Percentiles rank a stretch among this genome's conserved stretches.
Evolutionary conservation across 345 rosid genomes (phyloP).

Genomic region (Bruguiera parviflora): DNA sequence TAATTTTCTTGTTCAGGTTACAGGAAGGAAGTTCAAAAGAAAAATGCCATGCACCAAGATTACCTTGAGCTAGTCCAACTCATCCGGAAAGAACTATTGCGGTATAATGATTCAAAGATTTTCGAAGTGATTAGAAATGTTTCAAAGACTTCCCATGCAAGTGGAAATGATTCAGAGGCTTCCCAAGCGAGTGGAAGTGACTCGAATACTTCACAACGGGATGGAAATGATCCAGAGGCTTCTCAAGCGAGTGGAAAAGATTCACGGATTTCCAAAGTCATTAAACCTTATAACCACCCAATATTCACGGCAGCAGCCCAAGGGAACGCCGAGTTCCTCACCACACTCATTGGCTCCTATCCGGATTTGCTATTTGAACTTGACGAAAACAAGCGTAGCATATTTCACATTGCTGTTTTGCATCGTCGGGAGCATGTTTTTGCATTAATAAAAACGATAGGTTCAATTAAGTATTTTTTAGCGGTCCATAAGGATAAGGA

Average conservation of each 20-base stretch:
- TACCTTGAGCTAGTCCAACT: constrained; percentile 33
- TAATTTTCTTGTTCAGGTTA: constrained; percentile 26
- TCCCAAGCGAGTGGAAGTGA: neutral
- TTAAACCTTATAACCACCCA: constrained; percentile 24
- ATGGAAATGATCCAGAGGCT: constrained; percentile 7
- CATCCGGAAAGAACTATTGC: constrained; percentile 31
- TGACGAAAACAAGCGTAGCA: constrained; percentile 12
- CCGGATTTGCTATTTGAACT: constrained; percentile 19
- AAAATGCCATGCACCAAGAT: constrained; percentile 26
- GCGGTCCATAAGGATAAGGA: neutral
- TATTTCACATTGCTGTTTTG: constrained; percentile 28
- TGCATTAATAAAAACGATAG: constrained; percentile 19
- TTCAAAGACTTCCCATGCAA: neutral
- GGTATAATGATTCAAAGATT: constrained; percentile 32
- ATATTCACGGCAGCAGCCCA: constrained; percentile 35
- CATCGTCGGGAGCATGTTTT: constrained; percentile 21
- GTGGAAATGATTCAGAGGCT: no score
- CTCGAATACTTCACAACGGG: constrained; percentile 21
- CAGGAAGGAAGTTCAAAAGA: constrained; percentile 12
- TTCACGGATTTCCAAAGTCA: constrained; percentile 22
- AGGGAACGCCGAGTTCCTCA: constrained; percentile 11
- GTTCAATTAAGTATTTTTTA: constrained; percentile 16
- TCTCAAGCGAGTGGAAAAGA: neutral
- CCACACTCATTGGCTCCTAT: constrained; percentile 6
- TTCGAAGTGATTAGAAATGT: constrained; percentile 21